phyloP scores from a whole-genome alignment of 2,329 filamentous ascomycete genomes.

The Helotiales sp. region DNA sequence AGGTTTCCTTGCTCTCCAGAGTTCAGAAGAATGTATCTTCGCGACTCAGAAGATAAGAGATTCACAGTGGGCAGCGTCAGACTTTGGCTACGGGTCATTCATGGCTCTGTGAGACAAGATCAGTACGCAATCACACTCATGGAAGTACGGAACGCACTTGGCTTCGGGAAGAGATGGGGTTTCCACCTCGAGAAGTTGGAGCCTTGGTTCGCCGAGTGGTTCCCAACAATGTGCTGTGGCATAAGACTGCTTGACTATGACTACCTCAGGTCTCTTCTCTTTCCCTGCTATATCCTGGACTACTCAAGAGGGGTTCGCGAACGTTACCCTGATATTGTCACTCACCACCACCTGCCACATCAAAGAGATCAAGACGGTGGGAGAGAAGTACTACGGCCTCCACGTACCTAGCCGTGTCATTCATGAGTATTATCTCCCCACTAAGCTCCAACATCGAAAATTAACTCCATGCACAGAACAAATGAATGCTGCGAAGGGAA shows the following conservation, averaged over 20 bases:
- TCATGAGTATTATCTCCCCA: neutral
- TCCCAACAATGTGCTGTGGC: neutral
- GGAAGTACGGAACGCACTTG: neutral
- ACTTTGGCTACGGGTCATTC: conserved; percentile 6
- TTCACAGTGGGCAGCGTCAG: neutral
- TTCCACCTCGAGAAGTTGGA: neutral
- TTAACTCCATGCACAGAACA: neutral
- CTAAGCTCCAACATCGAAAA: neutral
- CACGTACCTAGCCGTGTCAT: neutral
- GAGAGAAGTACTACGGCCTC: neutral
- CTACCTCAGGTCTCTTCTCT: neutral
- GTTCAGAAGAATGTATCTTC: no score
- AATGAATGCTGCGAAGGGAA: neutral
- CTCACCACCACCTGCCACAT: neutral
- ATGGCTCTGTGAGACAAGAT: neutral
- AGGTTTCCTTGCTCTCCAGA: no score
- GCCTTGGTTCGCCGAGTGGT: neutral
- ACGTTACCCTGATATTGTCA: neutral
- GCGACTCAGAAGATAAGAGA: no score
- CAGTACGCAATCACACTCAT: neutral
- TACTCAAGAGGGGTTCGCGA: neutral
- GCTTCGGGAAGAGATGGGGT: neutral
- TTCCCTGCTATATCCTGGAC: neutral
- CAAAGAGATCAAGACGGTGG: neutral
- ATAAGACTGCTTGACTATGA: neutral